Percentiles rank a stretch among this genome's conserved stretches.
These are phyloP conservation scores for Blumeria graminis DNA, from an alignment of 2,329 filamentous ascomycete species.

Conservation along the genomic window DNA sequence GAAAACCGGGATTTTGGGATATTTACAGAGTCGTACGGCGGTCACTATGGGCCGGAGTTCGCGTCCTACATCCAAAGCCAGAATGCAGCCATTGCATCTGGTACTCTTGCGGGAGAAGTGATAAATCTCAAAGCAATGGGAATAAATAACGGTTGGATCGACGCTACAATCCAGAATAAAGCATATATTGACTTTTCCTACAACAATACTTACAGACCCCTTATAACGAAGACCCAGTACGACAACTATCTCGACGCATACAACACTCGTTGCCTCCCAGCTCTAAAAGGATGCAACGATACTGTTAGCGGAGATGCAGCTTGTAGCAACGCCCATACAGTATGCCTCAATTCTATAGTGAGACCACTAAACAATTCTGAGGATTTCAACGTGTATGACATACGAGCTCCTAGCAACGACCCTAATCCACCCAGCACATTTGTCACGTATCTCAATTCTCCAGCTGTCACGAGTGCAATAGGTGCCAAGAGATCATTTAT, in stretches of 20 bases:
- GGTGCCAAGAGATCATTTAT: conserved; percentile 20
- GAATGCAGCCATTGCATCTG: conserved; percentile 25
- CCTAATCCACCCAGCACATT: conserved; percentile 19
- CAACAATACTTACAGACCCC: conserved; percentile 17
- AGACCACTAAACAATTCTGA: conserved; percentile 11
- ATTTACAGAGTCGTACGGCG: conserved; percentile 28
- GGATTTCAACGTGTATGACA: conserved; percentile 13
- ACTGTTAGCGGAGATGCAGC: conserved; percentile 45
- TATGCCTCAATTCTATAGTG: conserved; percentile 15
- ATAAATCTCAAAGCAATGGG: conserved; percentile 16
- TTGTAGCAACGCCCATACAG: conserved; percentile 45
- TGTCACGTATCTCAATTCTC: conserved; percentile 17
- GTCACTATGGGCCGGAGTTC: conserved; percentile 27
- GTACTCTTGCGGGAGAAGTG: conserved; percentile 16
- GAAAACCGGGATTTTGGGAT: conserved; percentile 31
- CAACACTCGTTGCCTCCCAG: conserved; percentile 17
- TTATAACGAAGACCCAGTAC: conserved; percentile 17
- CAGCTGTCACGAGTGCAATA: conserved; percentile 19
- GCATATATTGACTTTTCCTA: conserved; percentile 11
- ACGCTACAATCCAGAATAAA: conserved; percentile 30
- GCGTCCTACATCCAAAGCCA: conserved; percentile 29
- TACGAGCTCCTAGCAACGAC: conserved; percentile 11
- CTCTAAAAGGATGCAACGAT: conserved; percentile 17
- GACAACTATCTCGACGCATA: conserved; percentile 15
- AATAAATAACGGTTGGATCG: conserved; percentile 19